Base-by-base conservation (phyloP, 1,284 basidiomycete species). In the Ustilago bromivora region DNA sequence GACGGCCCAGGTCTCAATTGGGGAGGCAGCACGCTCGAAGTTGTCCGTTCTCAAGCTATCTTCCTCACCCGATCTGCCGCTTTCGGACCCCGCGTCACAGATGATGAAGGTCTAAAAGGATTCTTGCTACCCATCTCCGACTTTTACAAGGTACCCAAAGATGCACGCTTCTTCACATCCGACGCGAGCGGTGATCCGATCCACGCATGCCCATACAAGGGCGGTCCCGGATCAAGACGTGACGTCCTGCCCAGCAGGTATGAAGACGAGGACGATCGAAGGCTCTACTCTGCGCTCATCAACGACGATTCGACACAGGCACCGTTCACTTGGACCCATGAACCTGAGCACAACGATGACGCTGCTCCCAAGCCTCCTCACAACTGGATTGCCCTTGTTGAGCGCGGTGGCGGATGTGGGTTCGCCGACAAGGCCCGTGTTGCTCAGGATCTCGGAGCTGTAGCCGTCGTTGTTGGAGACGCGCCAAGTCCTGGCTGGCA, bases 401-500 rank as follows among this genome's bases (percentile, higher is more conserved):
- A 85, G 66, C 76, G 85, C 12, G 80, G 81, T 13, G 82, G 82
- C 11, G 67, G 69, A 17, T 86, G 85, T 40, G 63, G 81, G 8
- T 86, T 86, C 31, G 82, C 77, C 28, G 71, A 78, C 51, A 86
- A 86, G 57, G 82, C 85, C 4, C 78, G 85, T 31, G 71, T 80
- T 2, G 80, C 83, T 1, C 85, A 86, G 56, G 62, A 74, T 12
- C 73, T 85, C 6, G 85, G 85, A 11, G 85, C 84, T 13, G 74
- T 79, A 11, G 85, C 83, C 0, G 85, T 86, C 11, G 76, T 86
- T 9, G 83, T 86, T 1, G 85, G 85, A n/a, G 85, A 85, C 43
- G 68, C 76, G 0, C 69, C 79, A 7, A 73, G 63, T 19, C 73
- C 76, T 5, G 52, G 53, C 15, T 78, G 76, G 78, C 64, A 74